phyloP scores from a whole-genome alignment of 805 yeast species.

The Pichia manshurica region DNA sequence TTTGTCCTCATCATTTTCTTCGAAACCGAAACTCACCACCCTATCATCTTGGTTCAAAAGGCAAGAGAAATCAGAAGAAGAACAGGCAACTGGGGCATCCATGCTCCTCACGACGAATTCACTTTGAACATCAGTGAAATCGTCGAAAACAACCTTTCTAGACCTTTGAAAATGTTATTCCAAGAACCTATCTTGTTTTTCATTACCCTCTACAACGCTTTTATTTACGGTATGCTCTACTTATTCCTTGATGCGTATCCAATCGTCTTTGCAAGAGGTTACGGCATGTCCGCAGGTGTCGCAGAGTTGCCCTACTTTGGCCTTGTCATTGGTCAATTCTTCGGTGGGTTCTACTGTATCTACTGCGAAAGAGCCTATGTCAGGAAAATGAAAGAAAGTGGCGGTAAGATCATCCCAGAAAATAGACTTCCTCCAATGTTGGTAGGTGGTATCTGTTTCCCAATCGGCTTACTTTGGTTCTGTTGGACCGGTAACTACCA shows the following conservation, averaged over 20 bases:
- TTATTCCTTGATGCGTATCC: slow-evolving; percentile 73
- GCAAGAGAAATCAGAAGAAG: slow-evolving; percentile 57
- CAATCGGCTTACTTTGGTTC: slow-evolving; percentile 79
- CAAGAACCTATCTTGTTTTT: slow-evolving; percentile 70
- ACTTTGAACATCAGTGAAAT: slow-evolving; percentile 53
- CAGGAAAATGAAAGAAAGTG: slow-evolving; percentile 42
- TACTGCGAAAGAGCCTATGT: slow-evolving; percentile 51
- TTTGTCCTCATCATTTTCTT: slow-evolving; percentile 37
- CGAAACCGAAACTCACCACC: slow-evolving; percentile 66
- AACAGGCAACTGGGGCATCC: slow-evolving; percentile 80
- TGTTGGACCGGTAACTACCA: slow-evolving; percentile 83
- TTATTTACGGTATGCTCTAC: slow-evolving; percentile 75
- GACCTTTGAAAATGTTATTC: slow-evolving; percentile 64
- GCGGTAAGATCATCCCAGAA: slow-evolving; percentile 67
- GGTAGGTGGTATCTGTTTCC: slow-evolving; percentile 63
- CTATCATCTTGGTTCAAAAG: slow-evolving; percentile 54
- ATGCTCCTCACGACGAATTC: slow-evolving; percentile 68
- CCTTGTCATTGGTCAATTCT: slow-evolving; percentile 59
- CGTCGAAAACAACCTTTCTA: slow-evolving; percentile 52
- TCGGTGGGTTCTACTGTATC: slow-evolving; percentile 52
- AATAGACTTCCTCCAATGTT: slow-evolving; percentile 74
- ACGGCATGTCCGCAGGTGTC: slow-evolving; percentile 57
- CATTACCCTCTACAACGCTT: slow-evolving; percentile 65
- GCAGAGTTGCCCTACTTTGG: slow-evolving; percentile 77
- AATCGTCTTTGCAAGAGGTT: slow-evolving; percentile 56